phyloP scores from a whole-genome alignment of 2,329 filamentous ascomycete species.

The Fonsecaea pedrosoi region DNA sequence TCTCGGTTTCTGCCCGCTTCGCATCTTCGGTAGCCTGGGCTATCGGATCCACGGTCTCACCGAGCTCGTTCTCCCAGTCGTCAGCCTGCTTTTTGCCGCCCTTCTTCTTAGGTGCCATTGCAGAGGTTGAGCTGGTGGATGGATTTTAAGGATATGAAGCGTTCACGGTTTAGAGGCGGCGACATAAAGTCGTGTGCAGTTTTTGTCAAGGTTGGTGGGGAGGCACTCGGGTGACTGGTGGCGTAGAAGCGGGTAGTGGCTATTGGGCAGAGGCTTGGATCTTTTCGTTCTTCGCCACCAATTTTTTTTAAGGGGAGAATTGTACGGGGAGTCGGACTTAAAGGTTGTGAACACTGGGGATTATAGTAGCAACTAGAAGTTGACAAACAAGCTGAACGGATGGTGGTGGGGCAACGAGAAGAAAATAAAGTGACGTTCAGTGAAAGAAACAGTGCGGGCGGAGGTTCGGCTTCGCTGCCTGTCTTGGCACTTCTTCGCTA shows the following conservation, averaged over 20 bases:
- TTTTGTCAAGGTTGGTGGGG: slow-evolving; percentile 5
- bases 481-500: background rate
- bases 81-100: slow-evolving; percentile 79
- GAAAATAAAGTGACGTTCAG: slow-evolving; percentile 22
- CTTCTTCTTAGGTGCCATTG: slow-evolving; percentile 96
- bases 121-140: slow-evolving; percentile 20
- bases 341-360: background rate
- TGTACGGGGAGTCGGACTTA: slow-evolving; percentile 7
- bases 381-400: slow-evolving; percentile 6
- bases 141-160: slow-evolving; percentile 28
- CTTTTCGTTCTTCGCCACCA: slow-evolving; percentile 19
- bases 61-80: slow-evolving; percentile 93
- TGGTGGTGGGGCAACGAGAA: slow-evolving; percentile 17
- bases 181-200: slow-evolving; percentile 39
- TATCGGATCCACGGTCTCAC: slow-evolving; percentile 73
- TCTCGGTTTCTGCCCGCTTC: slow-evolving; percentile 54
- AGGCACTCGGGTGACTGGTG: background rate
- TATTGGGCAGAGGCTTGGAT: slow-evolving; percentile 13
- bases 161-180: slow-evolving; percentile 40
- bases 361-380: background rate
- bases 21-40: slow-evolving; percentile 56
- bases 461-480: background rate
- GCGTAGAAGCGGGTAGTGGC: slow-evolving; percentile 16
- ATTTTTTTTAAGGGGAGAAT: background rate
- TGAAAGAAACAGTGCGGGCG: slow-evolving; percentile 2